phyloP scores from a whole-genome alignment of 495 filamentous ascomycete genomes.

The Talaromyces borbonicus region DNA sequence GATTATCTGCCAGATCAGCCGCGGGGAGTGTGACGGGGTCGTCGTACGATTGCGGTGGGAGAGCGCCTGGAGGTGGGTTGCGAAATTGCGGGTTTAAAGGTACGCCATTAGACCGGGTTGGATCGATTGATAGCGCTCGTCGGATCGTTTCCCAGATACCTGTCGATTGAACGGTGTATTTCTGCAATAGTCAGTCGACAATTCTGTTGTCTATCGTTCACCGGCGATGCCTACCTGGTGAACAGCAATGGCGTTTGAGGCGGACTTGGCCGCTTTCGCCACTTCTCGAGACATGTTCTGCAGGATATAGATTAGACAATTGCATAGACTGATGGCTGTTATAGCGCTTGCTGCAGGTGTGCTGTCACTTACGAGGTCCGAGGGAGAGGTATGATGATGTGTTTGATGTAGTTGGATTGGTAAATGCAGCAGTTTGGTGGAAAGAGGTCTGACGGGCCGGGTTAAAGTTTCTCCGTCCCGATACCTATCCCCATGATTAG shows the following conservation, averaged over 20 bases:
- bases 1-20: conserved; percentile 90
- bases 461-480: conserved; percentile 4
- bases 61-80: conserved; percentile 71
- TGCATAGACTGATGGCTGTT: neutral
- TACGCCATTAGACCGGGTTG: conserved; percentile 80
- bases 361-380: neutral
- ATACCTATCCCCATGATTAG: no score
- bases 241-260: conserved; percentile 28
- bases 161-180: conserved; percentile 91
- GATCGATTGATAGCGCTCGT: conserved; percentile 67
- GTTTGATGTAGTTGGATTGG: neutral
- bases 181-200: conserved; percentile 41
- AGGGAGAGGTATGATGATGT: neutral
- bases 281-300: conserved; percentile 31
- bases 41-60: conserved; percentile 68
- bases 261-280: conserved; percentile 34
- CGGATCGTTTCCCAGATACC: conserved; percentile 86
- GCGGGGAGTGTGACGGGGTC: conserved; percentile 90
- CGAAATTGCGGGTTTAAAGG: conserved; percentile 91
- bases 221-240: conserved; percentile 20
- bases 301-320: conserved; percentile 1
- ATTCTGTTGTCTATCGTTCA: neutral
- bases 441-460: neutral
- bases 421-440: neutral
- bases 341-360: neutral